Evolutionary conservation across 805 yeast species (phyloP).

Genomic region (Priceomyces haplophilus): DNA sequence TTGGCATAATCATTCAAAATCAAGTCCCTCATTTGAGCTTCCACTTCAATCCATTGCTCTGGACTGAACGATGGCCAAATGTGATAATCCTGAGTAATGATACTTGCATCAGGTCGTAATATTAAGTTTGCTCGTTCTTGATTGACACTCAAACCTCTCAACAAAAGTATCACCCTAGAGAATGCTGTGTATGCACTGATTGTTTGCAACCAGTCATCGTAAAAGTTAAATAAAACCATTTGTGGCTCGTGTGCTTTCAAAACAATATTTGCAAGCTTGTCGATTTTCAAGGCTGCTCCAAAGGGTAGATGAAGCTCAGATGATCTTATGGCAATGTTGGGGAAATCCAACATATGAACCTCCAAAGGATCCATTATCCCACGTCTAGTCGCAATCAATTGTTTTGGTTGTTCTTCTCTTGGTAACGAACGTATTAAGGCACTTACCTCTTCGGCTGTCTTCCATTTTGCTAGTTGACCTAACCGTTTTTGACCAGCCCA

Average conservation of each 20-base stretch:
- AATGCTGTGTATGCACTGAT: conserved; percentile 92
- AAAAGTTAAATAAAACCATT: conserved; percentile 85
- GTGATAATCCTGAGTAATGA: conserved; percentile 72
- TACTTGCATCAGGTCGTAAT: conserved; percentile 68
- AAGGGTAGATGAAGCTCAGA: conserved; percentile 90
- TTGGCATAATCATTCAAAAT: conserved; percentile 81
- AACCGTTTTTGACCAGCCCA: conserved; percentile 97
- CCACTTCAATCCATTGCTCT: conserved; percentile 91
- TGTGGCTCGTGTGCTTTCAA: conserved; percentile 88
- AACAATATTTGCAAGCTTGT: conserved; percentile 73
- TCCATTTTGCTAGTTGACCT: conserved; percentile 95
- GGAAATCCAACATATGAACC: conserved; percentile 96
- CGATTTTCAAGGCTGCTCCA: conserved; percentile 78
- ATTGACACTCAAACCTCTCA: conserved; percentile 77
- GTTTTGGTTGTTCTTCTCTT: conserved; percentile 91
- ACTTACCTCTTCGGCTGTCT: conserved; percentile 96
- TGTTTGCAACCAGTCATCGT: conserved; percentile 88
- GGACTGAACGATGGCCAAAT: conserved; percentile 89
- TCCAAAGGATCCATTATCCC: conserved; percentile 93
- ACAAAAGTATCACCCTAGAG: conserved; percentile 76
- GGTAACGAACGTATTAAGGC: conserved; percentile 87
- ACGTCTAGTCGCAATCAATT: conserved; percentile 82
- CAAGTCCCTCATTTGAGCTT: conserved; percentile 81
- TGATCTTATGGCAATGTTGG: conserved; percentile 83
- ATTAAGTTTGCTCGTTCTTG: conserved; percentile 74